These are phyloP conservation scores for Pseudisothecium myosuroides DNA, from an alignment of 225 moss, liverwort and hornwort genomes.

Conservation along the genomic window DNA sequence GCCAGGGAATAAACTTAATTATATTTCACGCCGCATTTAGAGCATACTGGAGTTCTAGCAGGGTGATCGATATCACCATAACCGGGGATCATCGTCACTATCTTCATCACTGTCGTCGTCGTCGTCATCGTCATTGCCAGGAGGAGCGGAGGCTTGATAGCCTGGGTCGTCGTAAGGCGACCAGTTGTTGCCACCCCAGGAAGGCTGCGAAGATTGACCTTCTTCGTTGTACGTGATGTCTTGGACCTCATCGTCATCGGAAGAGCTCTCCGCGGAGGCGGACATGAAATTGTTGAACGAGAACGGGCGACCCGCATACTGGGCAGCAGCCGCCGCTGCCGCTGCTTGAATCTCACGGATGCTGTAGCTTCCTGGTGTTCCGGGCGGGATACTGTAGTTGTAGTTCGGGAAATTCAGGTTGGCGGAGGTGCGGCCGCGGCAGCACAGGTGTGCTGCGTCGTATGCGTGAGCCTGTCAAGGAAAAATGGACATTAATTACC, in stretches of 20 bases:
- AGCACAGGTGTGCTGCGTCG: conserved; percentile 31
- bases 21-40: not conserved
- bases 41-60: not conserved
- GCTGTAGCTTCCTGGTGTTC: conserved; percentile 8
- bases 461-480: conserved; percentile 25
- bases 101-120: not conserved
- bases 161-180: conserved; percentile 8
- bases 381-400: not conserved
- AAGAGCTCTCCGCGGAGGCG: not conserved
- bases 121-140: not conserved
- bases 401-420: conserved; percentile 21
- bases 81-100: not conserved
- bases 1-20: not conserved
- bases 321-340: conserved; percentile 19
- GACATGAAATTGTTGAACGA: conserved; percentile 1
- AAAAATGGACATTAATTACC: not conserved
- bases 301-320: conserved; percentile 14
- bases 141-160: not conserved
- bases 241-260: not conserved
- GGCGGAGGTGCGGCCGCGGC: not conserved
- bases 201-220: not conserved
- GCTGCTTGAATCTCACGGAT: conserved; percentile 24
- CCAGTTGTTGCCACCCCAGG: not conserved
- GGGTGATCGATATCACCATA: not conserved
- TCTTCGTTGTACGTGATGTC: not conserved